These are phyloP conservation scores for Cytospora chrysosperma DNA, from an alignment of 2,329 filamentous ascomycete genomes.

Conservation along the genomic window DNA sequence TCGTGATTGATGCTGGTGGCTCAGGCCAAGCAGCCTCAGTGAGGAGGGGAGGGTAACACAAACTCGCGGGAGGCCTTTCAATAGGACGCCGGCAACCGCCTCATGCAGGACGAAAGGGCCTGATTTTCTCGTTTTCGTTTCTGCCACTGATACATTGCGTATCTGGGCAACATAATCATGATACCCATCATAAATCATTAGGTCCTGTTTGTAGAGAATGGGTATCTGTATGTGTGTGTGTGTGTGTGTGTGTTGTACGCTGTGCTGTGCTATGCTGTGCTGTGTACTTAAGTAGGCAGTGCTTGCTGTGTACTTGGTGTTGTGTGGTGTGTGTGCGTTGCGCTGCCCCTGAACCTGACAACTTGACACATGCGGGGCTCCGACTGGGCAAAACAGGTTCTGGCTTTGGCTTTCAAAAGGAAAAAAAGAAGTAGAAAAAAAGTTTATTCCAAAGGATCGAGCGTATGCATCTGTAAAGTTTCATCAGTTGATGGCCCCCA, in stretches of 20 bases:
- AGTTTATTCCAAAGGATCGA: constrained; percentile 2
- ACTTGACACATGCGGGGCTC: constrained; percentile 11
- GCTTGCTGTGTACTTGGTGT: too few relatives aligned
- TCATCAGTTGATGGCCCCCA: neutral
- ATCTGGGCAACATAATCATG: neutral
- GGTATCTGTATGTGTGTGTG: too few relatives aligned
- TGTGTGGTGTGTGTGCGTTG: neutral
- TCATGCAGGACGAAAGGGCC: constrained; percentile 13
- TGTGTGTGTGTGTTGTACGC: too few relatives aligned
- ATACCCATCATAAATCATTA: too few relatives aligned
- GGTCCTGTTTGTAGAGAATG: too few relatives aligned
- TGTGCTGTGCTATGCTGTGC: too few relatives aligned
- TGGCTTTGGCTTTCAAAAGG: too few relatives aligned
- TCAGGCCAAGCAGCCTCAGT: constrained; percentile 18
- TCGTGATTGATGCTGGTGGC: constrained; percentile 16
- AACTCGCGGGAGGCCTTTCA: neutral
- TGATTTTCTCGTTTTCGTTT: constrained; percentile 1
- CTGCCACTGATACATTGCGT: constrained; percentile 1
- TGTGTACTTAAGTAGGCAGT: too few relatives aligned
- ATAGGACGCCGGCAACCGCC: neutral
- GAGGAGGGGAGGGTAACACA: constrained; percentile 7
- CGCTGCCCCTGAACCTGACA: constrained; percentile 7
- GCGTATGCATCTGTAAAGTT: neutral
- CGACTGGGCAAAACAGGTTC: neutral
- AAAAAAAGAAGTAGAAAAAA: too few relatives aligned